Evolutionary conservation across 2,329 filamentous ascomycete species (phyloP), one percentile per base, ranked within the genome.

Genomic region (Scortechinia acanthostroma): DNA sequence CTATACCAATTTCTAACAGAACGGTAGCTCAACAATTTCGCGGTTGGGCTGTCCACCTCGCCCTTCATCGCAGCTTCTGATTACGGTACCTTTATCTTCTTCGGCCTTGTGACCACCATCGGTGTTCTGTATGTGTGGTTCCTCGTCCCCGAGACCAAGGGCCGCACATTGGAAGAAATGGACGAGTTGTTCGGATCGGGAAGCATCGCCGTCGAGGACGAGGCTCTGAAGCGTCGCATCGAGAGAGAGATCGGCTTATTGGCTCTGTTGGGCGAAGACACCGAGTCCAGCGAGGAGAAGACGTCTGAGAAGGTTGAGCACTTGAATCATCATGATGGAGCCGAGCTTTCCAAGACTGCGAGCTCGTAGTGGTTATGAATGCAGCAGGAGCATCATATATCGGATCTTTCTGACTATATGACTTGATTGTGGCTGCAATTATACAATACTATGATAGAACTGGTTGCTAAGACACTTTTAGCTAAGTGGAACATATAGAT

Each of bases 141-240:
- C 35, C 20, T 40, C 17, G 35, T 40, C 10, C 35, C 35, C 10
- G 35, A 40, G 17, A 40, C 35, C 35, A 40, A 40, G 17, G 35
- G 35, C 17, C 35, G 35, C 13, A 40, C 35, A 6, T 19, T 40
- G 17, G 35, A 40, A 19, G 35, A 40, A 19, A 40, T 40, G 35
- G 35, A 40, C 20, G 35, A 40, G 17, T 15, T 40, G 6, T 40
- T 40, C 35, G 35, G 35, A 6, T 6, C 35, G 10, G 6, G 6
- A 19, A 17, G 35, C 6, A 19, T 40, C 6, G 35, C 35, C 6
- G 35, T 17, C 6, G 35, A 13, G 10, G 35, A 40, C 20, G 10
- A 10, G 35, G 35, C 10, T 13, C 17, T 10, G 10, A 40, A 40
- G 35, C 6, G 10, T 6, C 6, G 35, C 6, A 40, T 40, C 17